Percentiles rank a stretch among this genome's conserved stretches.
Evolutionary conservation across 345 rosid species (phyloP).

Genomic region (Triadica sebifera): DNA sequence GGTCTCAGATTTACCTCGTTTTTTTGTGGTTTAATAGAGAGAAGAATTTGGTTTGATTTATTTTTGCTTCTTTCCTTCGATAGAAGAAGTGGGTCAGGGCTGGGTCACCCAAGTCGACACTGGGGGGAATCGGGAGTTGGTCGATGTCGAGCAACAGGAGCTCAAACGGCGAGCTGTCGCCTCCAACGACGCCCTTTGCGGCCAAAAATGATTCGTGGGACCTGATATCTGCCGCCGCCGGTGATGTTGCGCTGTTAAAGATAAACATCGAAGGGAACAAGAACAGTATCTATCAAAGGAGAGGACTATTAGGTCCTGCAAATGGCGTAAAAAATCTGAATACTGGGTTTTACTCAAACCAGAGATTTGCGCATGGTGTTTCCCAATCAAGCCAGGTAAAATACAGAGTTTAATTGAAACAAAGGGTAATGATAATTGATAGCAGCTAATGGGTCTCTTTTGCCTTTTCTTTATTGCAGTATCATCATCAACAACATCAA

Average conservation of each 20-base stretch:
- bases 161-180: slow-evolving; percentile 24
- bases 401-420: too few relatives aligned
- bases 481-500: slow-evolving; percentile 24
- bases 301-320: background rate
- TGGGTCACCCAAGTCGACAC: slow-evolving; percentile 30
- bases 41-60: background rate
- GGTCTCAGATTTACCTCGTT: background rate
- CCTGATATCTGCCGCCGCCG: slow-evolving; percentile 25
- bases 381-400: slow-evolving; percentile 26
- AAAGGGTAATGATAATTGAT: too few relatives aligned
- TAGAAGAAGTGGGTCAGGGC: slow-evolving; percentile 21
- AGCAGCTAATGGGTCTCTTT: too few relatives aligned
- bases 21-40: background rate
- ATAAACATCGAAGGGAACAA: slow-evolving; percentile 7
- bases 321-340: slow-evolving; percentile 8
- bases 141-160: slow-evolving; percentile 29
- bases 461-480: background rate
- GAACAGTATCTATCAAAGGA: background rate
- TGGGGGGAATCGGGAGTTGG: slow-evolving; percentile 27
- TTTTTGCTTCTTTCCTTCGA: background rate
- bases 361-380: background rate
- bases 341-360: slow-evolving; percentile 20
- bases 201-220: slow-evolving; percentile 23
- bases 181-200: slow-evolving; percentile 28
- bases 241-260: slow-evolving; percentile 22